Percentiles rank a stretch among this genome's conserved stretches.
Conservation (phyloP, 495 filamentous ascomycete species). For the Lineolata rhizophorae region DNA sequence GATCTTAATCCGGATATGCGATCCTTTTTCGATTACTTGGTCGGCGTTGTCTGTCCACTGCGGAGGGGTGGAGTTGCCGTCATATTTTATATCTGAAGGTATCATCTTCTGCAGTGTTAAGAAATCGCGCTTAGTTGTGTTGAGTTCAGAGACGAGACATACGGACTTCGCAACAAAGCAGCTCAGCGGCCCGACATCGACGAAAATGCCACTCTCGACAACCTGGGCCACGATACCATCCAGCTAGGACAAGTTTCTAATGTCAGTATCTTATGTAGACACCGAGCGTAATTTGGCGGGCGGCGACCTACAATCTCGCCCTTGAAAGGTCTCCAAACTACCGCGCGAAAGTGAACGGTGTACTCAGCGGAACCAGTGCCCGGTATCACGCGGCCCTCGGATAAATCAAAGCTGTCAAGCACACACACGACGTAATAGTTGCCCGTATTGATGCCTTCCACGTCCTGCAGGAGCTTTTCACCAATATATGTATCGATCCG, state of each 20-base stretch:
- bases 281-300: too few relatives aligned
- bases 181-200: conserved; percentile 64
- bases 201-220: conserved; percentile 82
- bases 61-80: conserved; percentile 34
- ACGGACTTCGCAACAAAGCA: conserved; percentile 81
- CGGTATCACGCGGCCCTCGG: conserved; percentile 75
- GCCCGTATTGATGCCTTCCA: conserved; percentile 72
- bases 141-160: conserved; percentile 16
- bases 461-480: conserved; percentile 66
- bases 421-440: conserved; percentile 91
- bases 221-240: conserved; percentile 82
- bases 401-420: conserved; percentile 74
- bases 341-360: conserved; percentile 79
- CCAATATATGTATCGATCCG: conserved; percentile 78
- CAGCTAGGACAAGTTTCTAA: conserved; percentile 29
- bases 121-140: conserved; percentile 8
- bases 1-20: conserved; percentile 81
- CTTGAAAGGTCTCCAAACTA: conserved; percentile 93
- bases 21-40: conserved; percentile 80
- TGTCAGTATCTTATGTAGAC: conserved; percentile 1
- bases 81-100: conserved; percentile 77
- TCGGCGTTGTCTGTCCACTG: conserved; percentile 34
- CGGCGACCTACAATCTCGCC: conserved; percentile 66
- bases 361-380: conserved; percentile 81
- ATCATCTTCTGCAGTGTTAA: too few relatives aligned